Evolutionary conservation across 176 grass and related monocot genomes (phyloP).

Genomic region (Oryza meyeriana): DNA sequence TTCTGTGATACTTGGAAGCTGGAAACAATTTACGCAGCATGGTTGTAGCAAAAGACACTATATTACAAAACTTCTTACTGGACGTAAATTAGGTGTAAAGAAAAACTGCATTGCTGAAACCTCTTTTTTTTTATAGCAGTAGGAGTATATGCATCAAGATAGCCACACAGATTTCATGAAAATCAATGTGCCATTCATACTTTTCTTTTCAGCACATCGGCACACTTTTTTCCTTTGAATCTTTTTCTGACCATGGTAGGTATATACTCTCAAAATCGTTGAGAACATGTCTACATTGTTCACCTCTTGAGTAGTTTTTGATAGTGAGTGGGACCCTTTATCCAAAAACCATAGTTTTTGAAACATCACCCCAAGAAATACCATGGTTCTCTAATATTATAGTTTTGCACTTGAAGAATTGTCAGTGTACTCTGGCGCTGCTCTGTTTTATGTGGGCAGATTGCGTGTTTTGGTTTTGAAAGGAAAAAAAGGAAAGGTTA

Average conservation of each 20-base stretch:
- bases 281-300: not conserved
- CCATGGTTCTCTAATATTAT: constrained; percentile 21
- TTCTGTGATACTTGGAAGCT: not conserved
- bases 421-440: constrained; percentile 1
- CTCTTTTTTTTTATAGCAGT: not conserved
- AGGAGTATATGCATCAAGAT: not conserved
- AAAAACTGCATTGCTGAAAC: no score
- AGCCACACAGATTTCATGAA: not conserved
- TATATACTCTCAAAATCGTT: constrained; percentile 39
- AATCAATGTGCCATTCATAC: not conserved
- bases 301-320: constrained; percentile 24
- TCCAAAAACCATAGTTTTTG: constrained; percentile 16
- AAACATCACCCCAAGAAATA: constrained; percentile 26
- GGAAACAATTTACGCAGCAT: not conserved
- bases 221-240: constrained; percentile 6
- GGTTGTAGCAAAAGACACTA: not conserved
- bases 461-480: not conserved
- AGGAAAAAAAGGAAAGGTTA: not conserved
- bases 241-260: constrained; percentile 13
- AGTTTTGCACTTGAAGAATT: constrained; percentile 18
- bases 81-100: not conserved
- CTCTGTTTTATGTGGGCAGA: not conserved
- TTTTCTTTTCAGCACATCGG: not conserved
- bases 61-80: not conserved
- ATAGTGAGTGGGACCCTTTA: constrained; percentile 2